Base-by-base conservation (phyloP, 495 filamentous ascomycete genomes). In the Xylaria intraflava region DNA sequence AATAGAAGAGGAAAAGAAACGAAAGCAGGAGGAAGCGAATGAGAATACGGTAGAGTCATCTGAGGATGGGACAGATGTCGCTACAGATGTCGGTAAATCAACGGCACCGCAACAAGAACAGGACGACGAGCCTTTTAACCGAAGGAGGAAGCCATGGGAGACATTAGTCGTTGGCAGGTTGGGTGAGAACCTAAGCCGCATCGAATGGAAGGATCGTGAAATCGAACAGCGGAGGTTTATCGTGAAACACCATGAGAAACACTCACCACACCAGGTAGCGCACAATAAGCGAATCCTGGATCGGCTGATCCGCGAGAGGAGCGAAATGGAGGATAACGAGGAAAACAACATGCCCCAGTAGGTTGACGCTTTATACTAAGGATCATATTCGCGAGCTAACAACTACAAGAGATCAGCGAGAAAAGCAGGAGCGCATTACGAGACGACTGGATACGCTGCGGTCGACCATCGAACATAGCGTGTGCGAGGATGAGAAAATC, bases 311-410 rank as follows among this genome's bases (percentile, higher is more conserved):
- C 49, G 20, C 3, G 65, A 72, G 47, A 62, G 73, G 27, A 48
- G 10, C 7, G 49, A 60, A 31, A 69, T 76, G 48, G 65, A 67
- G 29, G 69, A 72, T 20, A 64, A 63, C 19, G 64, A 69, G 50
- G 65, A 66, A 33, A 74, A 74, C 49, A 71, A 67, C 20, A 63
- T 61, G 38, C 70, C 72, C 14, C 51, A 60, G 69, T 68, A 63
- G 36, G 69, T 53, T 27, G 61, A 57, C 5, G 24, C 51, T 24
- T 56, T 5, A 27, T 27, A 11, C n/a, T 4, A n/a, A 8, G 17
- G 3, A 17, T 43, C 29, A 1, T 12, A 22, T 23, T 23, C 16
- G n/a, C 24, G 46, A 46, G 53, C 24, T 66, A 50, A 66, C 41
- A n/a, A 19, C 4, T 20, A 6, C 6, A 19, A 62, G 64, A 36